Evolutionary conservation across 306 rosid genomes (phyloP), one percentile per base, ranked within the genome.

Genomic region (Cicer yamashitae): DNA sequence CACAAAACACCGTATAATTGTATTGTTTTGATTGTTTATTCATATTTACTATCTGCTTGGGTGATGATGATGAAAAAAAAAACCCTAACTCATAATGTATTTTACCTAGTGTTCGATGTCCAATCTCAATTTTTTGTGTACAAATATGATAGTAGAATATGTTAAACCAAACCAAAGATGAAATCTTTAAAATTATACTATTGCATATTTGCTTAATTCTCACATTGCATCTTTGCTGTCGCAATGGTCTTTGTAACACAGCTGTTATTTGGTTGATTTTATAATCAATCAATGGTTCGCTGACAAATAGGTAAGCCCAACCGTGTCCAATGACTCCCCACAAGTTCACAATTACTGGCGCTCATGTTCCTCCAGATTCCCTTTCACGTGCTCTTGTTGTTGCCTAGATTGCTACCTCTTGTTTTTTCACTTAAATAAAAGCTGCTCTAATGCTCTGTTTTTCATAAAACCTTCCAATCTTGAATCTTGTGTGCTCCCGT

Each of bases 301-400:
- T 34, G 79, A 50, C 51, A 80, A 67, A 79, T 25, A 73, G 48
- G 20, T 15, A 69, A 59, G 66, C 67, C 74, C 74, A 74, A 63
- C 53, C 13, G 54, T 67, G 65, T 18, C 44, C 51, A 20, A 15
- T 11, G 61, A 53, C 15, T 68, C 56, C 75, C 60, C 75, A 30
- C 5, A 30, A 3, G 34, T 30, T 30, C 34, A 5, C 67, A 51
- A 15, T 13, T 34, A 34, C 67, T 60, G 15, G 14, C 34, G 63
- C 54, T 17, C 79, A 74, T 45, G 73, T 59, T 52, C 34, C 47
- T 51, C 10, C 18, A 57, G 60, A 82, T 77, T 82, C 76, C 73
- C 51, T 57, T 78, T 66, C 82, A 76, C 77, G 79, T 63, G 81
- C 69, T 71, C 58, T 65, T 71, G 85, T 48, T 74, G 15, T 77